Conservation (phyloP, 2,329 filamentous ascomycete genomes). For the Aspergillus ustus region DNA sequence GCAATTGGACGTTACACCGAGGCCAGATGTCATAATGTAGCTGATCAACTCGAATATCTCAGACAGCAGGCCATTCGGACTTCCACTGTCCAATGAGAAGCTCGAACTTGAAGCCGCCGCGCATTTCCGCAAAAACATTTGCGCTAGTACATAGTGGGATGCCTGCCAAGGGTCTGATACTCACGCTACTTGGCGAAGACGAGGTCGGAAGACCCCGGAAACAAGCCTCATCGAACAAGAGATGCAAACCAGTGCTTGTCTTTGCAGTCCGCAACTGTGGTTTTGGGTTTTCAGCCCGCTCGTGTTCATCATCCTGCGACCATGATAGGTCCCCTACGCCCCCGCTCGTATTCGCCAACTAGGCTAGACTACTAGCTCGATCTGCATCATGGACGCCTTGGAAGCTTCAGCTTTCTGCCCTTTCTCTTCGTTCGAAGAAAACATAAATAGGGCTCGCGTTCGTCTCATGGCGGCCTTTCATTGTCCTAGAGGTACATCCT, state of each 20-base stretch:
- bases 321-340: background rate
- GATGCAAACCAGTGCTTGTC: background rate
- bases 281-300: background rate
- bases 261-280: too few species aligned
- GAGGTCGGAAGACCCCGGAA: background rate
- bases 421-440: background rate
- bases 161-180: background rate
- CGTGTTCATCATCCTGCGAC: background rate
- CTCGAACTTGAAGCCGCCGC: background rate
- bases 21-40: background rate
- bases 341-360: conserved; percentile 10
- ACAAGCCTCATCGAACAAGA: background rate
- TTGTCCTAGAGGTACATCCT: background rate
- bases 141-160: too few species aligned
- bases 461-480: background rate
- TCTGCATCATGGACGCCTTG: background rate
- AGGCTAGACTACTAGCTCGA: background rate
- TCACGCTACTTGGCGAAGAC: background rate
- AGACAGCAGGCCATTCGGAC: background rate
- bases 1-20: background rate
- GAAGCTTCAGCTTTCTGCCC: background rate
- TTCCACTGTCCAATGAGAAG: background rate
- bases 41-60: background rate
- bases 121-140: too few species aligned
- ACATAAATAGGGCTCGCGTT: background rate